Conservation (phyloP, 345 rosid species). For the Geranium rotundifolium region DNA sequence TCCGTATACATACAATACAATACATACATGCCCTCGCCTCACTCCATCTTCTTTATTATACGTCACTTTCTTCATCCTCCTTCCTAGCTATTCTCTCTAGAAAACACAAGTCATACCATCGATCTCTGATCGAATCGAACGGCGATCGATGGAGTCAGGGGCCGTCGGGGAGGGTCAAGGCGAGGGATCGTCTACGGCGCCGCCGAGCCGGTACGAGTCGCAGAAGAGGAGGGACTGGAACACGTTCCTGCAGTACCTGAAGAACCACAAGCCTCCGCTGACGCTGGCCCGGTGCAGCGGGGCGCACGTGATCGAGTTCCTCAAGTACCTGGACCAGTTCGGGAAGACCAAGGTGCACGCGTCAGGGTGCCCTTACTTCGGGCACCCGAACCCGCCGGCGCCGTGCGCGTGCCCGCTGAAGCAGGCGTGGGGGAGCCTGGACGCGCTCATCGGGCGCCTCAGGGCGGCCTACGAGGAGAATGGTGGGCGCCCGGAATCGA, state of each 20-base stretch:
- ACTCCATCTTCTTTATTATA: background rate
- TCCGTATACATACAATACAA: background rate
- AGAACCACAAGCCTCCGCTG: constrained; percentile 56
- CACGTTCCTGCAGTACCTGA: constrained; percentile 59
- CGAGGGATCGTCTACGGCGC: constrained; percentile 3
- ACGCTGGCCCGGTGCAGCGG: constrained; percentile 53
- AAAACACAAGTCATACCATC: background rate
- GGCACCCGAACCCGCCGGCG: constrained; percentile 48
- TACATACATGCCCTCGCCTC: background rate
- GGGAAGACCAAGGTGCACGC: constrained; percentile 68
- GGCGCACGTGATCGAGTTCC: constrained; percentile 60
- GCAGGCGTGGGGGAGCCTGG: constrained; percentile 76
- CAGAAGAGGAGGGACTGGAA: constrained; percentile 67
- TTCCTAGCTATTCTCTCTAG: constrained; percentile 1
- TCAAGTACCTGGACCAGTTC: constrained; percentile 59
- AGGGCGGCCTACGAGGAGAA: constrained; percentile 70
- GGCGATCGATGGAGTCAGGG: constrained; percentile 23
- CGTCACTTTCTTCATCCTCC: background rate
- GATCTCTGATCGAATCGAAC: no score
- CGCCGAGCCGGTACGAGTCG: constrained; percentile 57
- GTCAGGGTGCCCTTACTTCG: constrained; percentile 44
- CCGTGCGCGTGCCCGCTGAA: constrained; percentile 59
- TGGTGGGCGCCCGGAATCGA: constrained; percentile 49
- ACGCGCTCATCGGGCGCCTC: constrained; percentile 66
- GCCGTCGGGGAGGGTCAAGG: constrained; percentile 12